Percentiles rank a stretch among this genome's conserved stretches.
These are phyloP conservation scores for Beauveria sp. DNA, from an alignment of 2,329 filamentous ascomycete species.

Conservation along the genomic window DNA sequence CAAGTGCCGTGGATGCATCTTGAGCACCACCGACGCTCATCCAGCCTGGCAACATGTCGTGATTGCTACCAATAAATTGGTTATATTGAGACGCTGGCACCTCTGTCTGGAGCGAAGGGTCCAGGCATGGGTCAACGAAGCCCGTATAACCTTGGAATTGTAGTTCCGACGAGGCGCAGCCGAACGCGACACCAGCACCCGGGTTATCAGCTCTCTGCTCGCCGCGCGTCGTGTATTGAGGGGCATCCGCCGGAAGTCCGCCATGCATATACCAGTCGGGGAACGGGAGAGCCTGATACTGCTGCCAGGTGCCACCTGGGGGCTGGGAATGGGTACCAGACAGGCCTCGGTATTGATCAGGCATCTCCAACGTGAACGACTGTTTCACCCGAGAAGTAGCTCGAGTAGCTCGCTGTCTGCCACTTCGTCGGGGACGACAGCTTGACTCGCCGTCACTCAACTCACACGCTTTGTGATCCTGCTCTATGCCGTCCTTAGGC, in stretches of 20 bases:
- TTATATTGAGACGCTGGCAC: background rate
- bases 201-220: background rate
- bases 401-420: background rate
- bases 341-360: background rate
- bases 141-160: background rate
- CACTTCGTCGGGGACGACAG: background rate
- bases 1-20: background rate
- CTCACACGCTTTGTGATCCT: conserved; percentile 29
- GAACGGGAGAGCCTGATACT: background rate
- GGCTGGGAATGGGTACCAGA: background rate
- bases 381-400: background rate
- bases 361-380: background rate
- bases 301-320: background rate
- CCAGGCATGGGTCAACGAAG: background rate
- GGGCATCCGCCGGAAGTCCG: background rate
- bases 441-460: conserved; percentile 27
- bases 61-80: background rate
- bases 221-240: background rate
- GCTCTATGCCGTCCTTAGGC: conserved; percentile 49
- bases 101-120: background rate
- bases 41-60: background rate
- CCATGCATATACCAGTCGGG: background rate
- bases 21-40: background rate
- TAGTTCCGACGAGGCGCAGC: background rate
- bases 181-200: background rate